These are phyloP conservation scores for Metarhizium guizhouense DNA, from an alignment of 2,329 filamentous ascomycete genomes.

Conservation along the genomic window DNA sequence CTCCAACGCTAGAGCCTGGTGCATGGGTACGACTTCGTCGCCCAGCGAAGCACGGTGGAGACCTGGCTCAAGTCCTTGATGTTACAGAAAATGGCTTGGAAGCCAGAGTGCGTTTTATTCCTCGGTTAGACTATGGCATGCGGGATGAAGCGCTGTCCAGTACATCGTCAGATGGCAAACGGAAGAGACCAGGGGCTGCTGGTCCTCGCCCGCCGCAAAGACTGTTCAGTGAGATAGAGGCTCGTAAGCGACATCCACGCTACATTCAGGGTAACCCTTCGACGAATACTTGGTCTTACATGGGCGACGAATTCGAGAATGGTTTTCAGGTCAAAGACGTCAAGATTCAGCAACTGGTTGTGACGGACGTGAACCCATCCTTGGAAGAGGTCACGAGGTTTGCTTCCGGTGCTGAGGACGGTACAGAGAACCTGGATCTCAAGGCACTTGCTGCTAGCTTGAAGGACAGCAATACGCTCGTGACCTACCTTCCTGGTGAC, in stretches of 20 bases:
- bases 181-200: conserved; percentile 60
- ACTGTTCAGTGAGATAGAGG: conserved; percentile 87
- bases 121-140: conserved; percentile 82
- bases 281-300: conserved; percentile 75
- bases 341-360: conserved; percentile 77
- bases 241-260: conserved; percentile 73
- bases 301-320: conserved; percentile 82
- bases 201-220: conserved; percentile 74
- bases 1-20: conserved; percentile 72
- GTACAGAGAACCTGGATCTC: conserved; percentile 86
- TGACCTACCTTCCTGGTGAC: conserved; percentile 85
- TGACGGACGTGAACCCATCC: conserved; percentile 84
- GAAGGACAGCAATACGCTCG: conserved; percentile 71
- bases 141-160: conserved; percentile 59
- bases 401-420: conserved; percentile 78
- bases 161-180: conserved; percentile 54
- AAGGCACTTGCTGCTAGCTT: conserved; percentile 83
- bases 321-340: conserved; percentile 92
- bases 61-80: conserved; percentile 85
- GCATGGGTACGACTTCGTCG: conserved; percentile 86
- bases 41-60: conserved; percentile 71
- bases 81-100: conserved; percentile 90
- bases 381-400: conserved; percentile 96
- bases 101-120: conserved; percentile 78
- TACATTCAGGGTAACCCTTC: conserved; percentile 59